phyloP scores from a whole-genome alignment of 23 red algal genomes.

The Gracilaria domingensis region DNA sequence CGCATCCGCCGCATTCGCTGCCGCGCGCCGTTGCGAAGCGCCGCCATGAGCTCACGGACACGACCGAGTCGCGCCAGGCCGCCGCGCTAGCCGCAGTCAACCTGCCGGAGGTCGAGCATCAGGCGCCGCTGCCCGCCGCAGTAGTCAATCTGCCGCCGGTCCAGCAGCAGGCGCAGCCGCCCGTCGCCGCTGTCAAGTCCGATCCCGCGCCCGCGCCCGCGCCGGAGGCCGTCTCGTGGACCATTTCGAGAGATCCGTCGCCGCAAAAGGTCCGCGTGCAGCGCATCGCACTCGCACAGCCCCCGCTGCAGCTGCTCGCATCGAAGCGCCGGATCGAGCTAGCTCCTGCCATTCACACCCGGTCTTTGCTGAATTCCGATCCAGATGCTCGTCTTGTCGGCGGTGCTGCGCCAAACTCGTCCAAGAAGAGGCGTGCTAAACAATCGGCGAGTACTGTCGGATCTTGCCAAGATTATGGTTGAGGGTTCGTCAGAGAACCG shows the following conservation, averaged over 20 bases:
- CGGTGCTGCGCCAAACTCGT: background rate
- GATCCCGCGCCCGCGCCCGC: background rate
- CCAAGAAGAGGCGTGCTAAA: background rate
- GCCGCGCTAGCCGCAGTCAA: constrained; percentile 17
- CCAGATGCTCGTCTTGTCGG: background rate
- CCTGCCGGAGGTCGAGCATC: background rate
- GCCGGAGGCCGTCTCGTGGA: background rate
- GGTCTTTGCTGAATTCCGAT: background rate
- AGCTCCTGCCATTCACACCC: no score
- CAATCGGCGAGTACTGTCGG: background rate
- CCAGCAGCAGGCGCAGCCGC: background rate
- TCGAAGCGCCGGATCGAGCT: no score
- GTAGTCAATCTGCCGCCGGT: background rate
- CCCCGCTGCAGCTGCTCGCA: no score
- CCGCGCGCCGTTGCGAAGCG: no score
- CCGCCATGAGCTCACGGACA: constrained; percentile 1
- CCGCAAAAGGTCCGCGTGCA: background rate
- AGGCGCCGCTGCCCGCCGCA: background rate
- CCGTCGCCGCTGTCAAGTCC: background rate
- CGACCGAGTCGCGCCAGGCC: background rate
- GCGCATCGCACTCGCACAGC: background rate
- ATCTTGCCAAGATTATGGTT: background rate
- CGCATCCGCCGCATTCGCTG: no score
- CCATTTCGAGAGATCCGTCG: background rate
- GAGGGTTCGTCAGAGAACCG: background rate